Conservation (phyloP, 2,329 filamentous ascomycete species). For the Anisogramma anomala region DNA sequence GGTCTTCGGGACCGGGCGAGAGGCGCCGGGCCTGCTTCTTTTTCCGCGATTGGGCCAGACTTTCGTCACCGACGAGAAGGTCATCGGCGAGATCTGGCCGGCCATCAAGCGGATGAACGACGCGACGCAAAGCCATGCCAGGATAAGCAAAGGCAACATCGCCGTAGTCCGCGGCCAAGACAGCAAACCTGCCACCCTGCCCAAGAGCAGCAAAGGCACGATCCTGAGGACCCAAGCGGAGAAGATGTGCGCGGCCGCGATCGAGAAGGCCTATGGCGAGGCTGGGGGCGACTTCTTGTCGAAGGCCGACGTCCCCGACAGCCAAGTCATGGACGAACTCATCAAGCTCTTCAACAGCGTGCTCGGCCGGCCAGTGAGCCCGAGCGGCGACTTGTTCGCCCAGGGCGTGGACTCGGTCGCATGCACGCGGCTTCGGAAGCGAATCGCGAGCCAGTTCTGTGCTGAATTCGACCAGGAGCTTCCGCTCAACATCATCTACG, state of each 20-base stretch:
- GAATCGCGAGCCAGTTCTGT: constrained; percentile 21
- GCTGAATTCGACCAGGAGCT: constrained; percentile 19
- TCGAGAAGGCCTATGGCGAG: constrained; percentile 33
- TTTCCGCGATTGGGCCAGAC: constrained; percentile 28
- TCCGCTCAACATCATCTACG: constrained; percentile 48
- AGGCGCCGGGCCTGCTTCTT: constrained; percentile 45
- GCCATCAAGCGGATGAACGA: constrained; percentile 35
- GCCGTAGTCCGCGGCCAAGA: constrained; percentile 29
- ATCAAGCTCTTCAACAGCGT: constrained; percentile 22
- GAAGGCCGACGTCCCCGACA: constrained; percentile 19
- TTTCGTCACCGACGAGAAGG: constrained; percentile 20
- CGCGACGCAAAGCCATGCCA: constrained; percentile 37
- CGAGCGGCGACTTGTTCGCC: constrained; percentile 41
- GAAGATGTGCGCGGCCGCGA: constrained; percentile 32
- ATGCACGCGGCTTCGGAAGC: constrained; percentile 38
- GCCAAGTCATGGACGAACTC: constrained; percentile 26
- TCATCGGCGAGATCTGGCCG: constrained; percentile 32
- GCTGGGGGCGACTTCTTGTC: constrained; percentile 7
- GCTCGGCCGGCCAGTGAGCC: constrained; percentile 19
- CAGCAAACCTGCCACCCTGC: constrained; percentile 24
- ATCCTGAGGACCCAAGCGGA: constrained; percentile 41
- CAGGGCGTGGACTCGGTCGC: constrained; percentile 50
- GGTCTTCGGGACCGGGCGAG: constrained; percentile 47
- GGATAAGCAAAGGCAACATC: constrained; percentile 39
- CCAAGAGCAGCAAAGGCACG: constrained; percentile 54